phyloP scores from a whole-genome alignment of 208 protist genomes.

The Sergeia podlipaevii region DNA sequence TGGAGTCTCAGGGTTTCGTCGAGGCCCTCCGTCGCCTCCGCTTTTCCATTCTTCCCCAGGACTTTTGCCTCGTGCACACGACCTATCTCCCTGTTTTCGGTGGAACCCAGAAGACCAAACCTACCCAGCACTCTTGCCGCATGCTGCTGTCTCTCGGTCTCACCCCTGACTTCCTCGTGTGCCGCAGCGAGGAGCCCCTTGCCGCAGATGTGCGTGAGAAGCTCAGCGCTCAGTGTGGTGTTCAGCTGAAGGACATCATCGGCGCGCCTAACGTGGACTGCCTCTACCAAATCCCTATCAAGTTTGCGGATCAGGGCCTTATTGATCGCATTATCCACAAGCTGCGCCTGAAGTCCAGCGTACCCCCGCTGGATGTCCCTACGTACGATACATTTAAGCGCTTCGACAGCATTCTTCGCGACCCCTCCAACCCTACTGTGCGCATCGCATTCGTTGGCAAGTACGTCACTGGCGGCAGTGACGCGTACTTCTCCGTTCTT shows the following conservation, averaged over 20 bases:
- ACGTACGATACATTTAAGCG: slow-evolving; percentile 74
- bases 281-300: slow-evolving; percentile 95
- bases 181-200: slow-evolving; percentile 92
- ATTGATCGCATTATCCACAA: slow-evolving; percentile 74
- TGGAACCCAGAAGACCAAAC: slow-evolving; percentile 99
- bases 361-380: slow-evolving; percentile 53
- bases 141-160: slow-evolving; percentile 96
- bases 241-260: slow-evolving; percentile 93
- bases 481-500: slow-evolving; percentile 98
- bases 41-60: slow-evolving; percentile 70
- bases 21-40: slow-evolving; percentile 95
- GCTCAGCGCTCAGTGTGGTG: slow-evolving; percentile 97
- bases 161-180: slow-evolving; percentile 98
- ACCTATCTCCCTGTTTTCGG: slow-evolving; percentile 90
- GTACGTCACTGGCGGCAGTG: slow-evolving; percentile 93
- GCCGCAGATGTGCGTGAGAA: slow-evolving; percentile 83
- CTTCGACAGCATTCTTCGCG: slow-evolving; percentile 64
- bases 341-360: slow-evolving; percentile 44
- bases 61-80: slow-evolving; percentile 88
- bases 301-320: slow-evolving; percentile 90
- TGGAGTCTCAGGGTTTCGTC: slow-evolving; percentile 98
- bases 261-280: slow-evolving; percentile 95
- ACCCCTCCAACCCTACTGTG: slow-evolving; percentile 77
- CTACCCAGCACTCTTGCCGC: slow-evolving; percentile 97
- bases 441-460: slow-evolving; percentile 99